Evolutionary conservation across 2,329 filamentous ascomycete genomes (phyloP).

Genomic region (Calonectria hawksworthii): DNA sequence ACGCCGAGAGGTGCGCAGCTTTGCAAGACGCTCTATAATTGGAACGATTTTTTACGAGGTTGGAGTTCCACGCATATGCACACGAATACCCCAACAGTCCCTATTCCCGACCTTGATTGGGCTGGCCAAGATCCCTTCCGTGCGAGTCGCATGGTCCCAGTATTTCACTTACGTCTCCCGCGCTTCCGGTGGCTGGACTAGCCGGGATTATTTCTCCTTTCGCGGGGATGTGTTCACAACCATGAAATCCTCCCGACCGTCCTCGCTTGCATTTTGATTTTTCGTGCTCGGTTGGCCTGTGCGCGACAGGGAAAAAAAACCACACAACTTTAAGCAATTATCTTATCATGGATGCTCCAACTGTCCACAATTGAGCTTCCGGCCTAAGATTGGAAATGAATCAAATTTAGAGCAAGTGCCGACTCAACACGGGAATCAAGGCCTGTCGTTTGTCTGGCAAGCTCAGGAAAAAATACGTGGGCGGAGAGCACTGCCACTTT

Average conservation of each 20-base stretch:
- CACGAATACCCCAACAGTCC: conserved; percentile 8
- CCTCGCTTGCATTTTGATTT: not conserved
- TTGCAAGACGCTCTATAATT: conserved; percentile 20
- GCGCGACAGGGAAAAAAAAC: not conserved
- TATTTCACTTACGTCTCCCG: not conserved
- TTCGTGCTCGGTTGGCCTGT: not conserved
- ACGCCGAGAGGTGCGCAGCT: conserved; percentile 11
- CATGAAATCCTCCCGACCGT: not conserved
- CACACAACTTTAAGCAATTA: not conserved
- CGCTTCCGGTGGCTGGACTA: conserved; percentile 22
- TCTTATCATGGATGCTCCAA: no score
- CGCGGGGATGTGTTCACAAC: not conserved
- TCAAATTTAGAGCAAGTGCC: not conserved
- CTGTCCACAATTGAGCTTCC: not conserved
- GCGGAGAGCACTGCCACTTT: not conserved
- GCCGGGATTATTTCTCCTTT: conserved; percentile 2
- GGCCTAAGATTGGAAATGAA: not conserved
- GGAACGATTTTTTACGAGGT: conserved; percentile 27
- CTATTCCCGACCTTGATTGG: conserved; percentile 2
- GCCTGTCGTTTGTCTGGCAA: not conserved
- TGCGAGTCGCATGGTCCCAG: not conserved
- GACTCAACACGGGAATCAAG: not conserved
- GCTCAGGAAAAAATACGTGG: not conserved
- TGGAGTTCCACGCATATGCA: conserved; percentile 25
- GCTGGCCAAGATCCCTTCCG: not conserved